These are phyloP conservation scores for Cordyceps fumosorosea DNA, from an alignment of 2,329 filamentous ascomycete species.

Conservation along the genomic window DNA sequence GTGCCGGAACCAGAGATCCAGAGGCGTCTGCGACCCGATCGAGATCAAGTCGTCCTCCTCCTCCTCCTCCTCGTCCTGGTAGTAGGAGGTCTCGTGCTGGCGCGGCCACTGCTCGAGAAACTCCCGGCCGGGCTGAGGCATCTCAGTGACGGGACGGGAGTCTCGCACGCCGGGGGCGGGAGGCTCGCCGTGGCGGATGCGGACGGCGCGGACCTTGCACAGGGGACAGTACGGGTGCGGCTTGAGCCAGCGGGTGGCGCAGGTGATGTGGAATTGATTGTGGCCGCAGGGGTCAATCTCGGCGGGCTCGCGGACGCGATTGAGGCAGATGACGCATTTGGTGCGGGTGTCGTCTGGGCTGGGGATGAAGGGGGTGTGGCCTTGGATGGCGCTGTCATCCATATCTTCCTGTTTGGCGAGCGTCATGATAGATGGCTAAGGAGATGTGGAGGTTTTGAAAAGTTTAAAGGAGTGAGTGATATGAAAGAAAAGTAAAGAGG, in stretches of 20 bases:
- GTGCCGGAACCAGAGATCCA: background rate
- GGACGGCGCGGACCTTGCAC: constrained; percentile 54
- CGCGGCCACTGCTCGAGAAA: background rate
- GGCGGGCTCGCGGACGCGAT: constrained; percentile 64
- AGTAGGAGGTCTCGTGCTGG: no score
- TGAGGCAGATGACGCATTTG: constrained; percentile 79
- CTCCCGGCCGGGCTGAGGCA: background rate
- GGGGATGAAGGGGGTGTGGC: no score
- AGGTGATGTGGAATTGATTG: constrained; percentile 76
- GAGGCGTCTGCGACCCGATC: no score
- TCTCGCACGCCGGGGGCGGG: constrained; percentile 25
- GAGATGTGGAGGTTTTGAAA: no score
- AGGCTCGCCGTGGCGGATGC: constrained; percentile 54
- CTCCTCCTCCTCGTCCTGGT: no score
- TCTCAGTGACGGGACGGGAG: background rate
- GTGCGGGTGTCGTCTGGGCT: background rate
- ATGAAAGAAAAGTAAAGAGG: no score
- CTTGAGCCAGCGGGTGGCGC: constrained; percentile 75
- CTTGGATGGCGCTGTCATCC: no score
- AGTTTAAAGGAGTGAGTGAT: no score
- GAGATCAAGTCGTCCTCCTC: no score
- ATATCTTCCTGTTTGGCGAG: background rate
- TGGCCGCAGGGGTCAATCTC: constrained; percentile 72
- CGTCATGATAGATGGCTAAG: background rate
- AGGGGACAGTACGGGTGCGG: constrained; percentile 68